These are phyloP conservation scores for Coniochaeta sp. DNA, from an alignment of 2,329 filamentous ascomycete species.

Conservation along the genomic window DNA sequence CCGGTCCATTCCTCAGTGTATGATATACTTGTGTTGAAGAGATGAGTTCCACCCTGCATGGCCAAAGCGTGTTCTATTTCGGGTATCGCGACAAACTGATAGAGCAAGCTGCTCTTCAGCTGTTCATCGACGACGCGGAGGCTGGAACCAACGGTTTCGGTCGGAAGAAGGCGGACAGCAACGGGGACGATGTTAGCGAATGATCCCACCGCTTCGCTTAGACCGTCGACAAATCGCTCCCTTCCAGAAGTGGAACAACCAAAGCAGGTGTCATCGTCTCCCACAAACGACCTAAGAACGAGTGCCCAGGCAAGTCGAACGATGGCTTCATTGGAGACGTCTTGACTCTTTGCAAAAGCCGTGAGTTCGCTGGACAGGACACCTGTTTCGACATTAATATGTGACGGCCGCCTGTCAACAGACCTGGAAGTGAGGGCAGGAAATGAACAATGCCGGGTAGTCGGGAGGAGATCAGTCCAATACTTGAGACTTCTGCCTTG, in stretches of 20 bases:
- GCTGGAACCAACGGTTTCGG: slow-evolving; percentile 22
- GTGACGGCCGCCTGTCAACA: slow-evolving; percentile 20
- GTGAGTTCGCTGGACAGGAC: slow-evolving; percentile 31
- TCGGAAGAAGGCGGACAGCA: slow-evolving; percentile 22
- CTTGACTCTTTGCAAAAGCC: slow-evolving; percentile 32
- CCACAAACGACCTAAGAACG: slow-evolving; percentile 46
- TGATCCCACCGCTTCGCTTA: slow-evolving; percentile 36
- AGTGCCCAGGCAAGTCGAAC: slow-evolving; percentile 55
- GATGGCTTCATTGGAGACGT: slow-evolving; percentile 39
- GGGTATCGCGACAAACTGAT: slow-evolving; percentile 37
- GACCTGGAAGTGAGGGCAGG: slow-evolving; percentile 27
- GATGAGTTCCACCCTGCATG: slow-evolving; percentile 26
- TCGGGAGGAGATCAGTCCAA: slow-evolving; percentile 34
- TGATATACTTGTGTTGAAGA: slow-evolving; percentile 46
- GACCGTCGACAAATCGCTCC: slow-evolving; percentile 31
- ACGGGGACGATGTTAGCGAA: slow-evolving; percentile 34
- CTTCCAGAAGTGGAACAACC: slow-evolving; percentile 41
- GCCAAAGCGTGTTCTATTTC: slow-evolving; percentile 39
- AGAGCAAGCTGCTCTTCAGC: slow-evolving; percentile 21
- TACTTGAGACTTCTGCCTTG: slow-evolving; percentile 30
- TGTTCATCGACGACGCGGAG: slow-evolving; percentile 25
- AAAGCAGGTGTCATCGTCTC: slow-evolving; percentile 45
- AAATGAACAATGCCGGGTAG: slow-evolving; percentile 35
- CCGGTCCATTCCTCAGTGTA: slow-evolving; percentile 34
- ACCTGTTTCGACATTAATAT: slow-evolving; percentile 30